Evolutionary conservation across 1,284 basidiomycete species (phyloP).

Genomic region (Cryptococcus maquisensis): DNA sequence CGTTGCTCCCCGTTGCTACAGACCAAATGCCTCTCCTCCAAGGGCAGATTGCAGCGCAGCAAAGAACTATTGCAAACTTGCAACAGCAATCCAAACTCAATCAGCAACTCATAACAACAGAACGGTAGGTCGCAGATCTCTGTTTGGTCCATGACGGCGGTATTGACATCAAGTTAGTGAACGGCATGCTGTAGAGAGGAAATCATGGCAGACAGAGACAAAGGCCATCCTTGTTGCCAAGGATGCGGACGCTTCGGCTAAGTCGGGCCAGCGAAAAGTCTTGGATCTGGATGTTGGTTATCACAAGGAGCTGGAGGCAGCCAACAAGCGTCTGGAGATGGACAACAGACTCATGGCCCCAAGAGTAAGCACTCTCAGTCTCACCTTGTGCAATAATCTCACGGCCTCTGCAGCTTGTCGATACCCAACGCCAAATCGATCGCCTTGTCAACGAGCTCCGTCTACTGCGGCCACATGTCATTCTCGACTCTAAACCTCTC

Average conservation of each 20-base stretch:
- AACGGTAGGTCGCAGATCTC: slow-evolving; percentile 26
- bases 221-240: slow-evolving; percentile 29
- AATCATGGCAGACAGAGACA: slow-evolving; percentile 37
- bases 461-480: slow-evolving; percentile 41
- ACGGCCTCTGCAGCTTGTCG: slow-evolving; percentile 33
- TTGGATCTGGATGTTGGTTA: slow-evolving; percentile 45
- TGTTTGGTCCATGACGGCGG: background rate
- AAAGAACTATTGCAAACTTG: slow-evolving; percentile 37
- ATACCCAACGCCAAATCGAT: slow-evolving; percentile 45
- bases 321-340: slow-evolving; percentile 47
- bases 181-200: slow-evolving; percentile 33
- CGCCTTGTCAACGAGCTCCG: slow-evolving; percentile 46
- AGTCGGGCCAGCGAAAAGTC: slow-evolving; percentile 27
- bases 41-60: slow-evolving; percentile 35
- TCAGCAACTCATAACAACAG: slow-evolving; percentile 25
- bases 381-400: background rate
- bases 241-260: slow-evolving; percentile 34
- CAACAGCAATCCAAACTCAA: slow-evolving; percentile 37
- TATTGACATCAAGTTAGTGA: slow-evolving; percentile 18
- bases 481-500: slow-evolving; percentile 26
- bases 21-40: slow-evolving; percentile 32
- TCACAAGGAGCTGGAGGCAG: slow-evolving; percentile 45
- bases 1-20: slow-evolving; percentile 23
- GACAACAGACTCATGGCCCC: slow-evolving; percentile 48
- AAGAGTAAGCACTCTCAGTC: slow-evolving; percentile 23